Base-by-base conservation (phyloP, 2,329 filamentous ascomycete genomes). In the Monilinia polystroma region DNA sequence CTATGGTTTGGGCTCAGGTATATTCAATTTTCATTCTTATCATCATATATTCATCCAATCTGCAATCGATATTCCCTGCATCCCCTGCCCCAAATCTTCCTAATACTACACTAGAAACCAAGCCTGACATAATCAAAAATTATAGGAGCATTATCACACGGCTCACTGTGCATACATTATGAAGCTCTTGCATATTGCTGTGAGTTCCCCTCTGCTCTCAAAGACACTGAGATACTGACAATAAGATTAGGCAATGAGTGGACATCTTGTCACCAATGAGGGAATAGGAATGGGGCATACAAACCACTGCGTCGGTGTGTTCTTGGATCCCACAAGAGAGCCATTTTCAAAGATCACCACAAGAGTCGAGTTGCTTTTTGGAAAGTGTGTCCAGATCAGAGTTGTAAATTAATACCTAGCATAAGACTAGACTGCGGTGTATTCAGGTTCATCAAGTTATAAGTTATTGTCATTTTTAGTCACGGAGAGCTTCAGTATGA, bases 291-390 rank as follows among this genome's bases (percentile, higher is more conserved):
- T 55, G 52, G 29, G 29, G 1, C 52, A 55, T 55, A 55, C 52
- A 12, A 11, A 55, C 18, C 52, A 55, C 29, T 55, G 52, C 29
- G 52, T 55, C 32, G 12, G 29, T 35, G 52, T 55, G 3, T 55
- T 55, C 11, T 20, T 55, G 52, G 52, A 55, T 35, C 52, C 52
- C 12, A 16, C 32, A 11, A 55, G 52, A n/a, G 52, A 32, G 20
- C 26, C 29, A 32, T 55, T 55, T 0, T 29, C 29, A 20, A 55
- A 55, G 4, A 20, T 55, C 29, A 55, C 52, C 3, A 55, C 52
- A 35, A 55, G 52, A n/a, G 52, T 55, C 20, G 26, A 55, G 12
- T 55, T 55, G 18, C 52, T 55, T 55, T 55, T 35, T 55, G 52
- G 29, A n/a, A 55, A 55, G 29, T 55, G 52, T 55, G 52, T 55